These are phyloP conservation scores for Rhizopogon hawkerae DNA, from an alignment of 1,284 basidiomycete genomes.

Conservation along the genomic window DNA sequence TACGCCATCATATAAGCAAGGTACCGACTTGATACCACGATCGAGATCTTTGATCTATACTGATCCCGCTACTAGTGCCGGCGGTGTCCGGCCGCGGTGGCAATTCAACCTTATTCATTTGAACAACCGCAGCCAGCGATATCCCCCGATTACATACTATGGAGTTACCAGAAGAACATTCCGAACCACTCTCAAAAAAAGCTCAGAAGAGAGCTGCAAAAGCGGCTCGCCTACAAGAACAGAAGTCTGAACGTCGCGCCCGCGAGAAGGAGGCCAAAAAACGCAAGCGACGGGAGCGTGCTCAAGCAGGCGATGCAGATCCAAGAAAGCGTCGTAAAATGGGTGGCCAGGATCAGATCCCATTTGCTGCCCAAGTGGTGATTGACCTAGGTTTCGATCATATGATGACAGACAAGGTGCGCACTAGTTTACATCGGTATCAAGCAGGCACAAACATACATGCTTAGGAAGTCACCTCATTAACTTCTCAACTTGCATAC, in stretches of 20 bases:
- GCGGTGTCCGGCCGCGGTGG: slow-evolving; percentile 3
- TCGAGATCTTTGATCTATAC: slow-evolving; percentile 1
- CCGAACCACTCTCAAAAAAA: slow-evolving; percentile 57
- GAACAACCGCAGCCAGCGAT: background rate
- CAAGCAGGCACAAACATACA: slow-evolving; percentile 9
- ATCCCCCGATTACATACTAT: background rate
- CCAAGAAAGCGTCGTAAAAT: slow-evolving; percentile 44
- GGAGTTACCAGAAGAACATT: slow-evolving; percentile 6
- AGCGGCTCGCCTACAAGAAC: slow-evolving; percentile 54
- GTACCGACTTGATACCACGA: background rate
- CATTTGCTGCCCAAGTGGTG: slow-evolving; percentile 71
- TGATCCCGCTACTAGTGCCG: background rate
- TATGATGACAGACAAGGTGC: slow-evolving; percentile 87
- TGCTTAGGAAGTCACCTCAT: slow-evolving; percentile 76
- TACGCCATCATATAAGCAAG: background rate
- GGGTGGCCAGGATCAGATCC: slow-evolving; percentile 24
- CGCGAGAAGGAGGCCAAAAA: slow-evolving; percentile 66
- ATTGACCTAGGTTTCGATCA: slow-evolving; percentile 94
- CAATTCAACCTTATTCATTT: slow-evolving; percentile 2
- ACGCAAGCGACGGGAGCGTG: slow-evolving; percentile 50
- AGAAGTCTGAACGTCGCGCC: slow-evolving; percentile 69
- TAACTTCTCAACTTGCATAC: slow-evolving; percentile 83
- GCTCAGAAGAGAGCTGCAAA: slow-evolving; percentile 73
- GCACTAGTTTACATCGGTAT: slow-evolving; percentile 10
- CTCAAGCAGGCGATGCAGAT: slow-evolving; percentile 48